Percentiles rank a stretch among this genome's conserved stretches.
Conservation (phyloP, 2,329 filamentous ascomycete species). For the Colletotrichum cordylinicola region DNA sequence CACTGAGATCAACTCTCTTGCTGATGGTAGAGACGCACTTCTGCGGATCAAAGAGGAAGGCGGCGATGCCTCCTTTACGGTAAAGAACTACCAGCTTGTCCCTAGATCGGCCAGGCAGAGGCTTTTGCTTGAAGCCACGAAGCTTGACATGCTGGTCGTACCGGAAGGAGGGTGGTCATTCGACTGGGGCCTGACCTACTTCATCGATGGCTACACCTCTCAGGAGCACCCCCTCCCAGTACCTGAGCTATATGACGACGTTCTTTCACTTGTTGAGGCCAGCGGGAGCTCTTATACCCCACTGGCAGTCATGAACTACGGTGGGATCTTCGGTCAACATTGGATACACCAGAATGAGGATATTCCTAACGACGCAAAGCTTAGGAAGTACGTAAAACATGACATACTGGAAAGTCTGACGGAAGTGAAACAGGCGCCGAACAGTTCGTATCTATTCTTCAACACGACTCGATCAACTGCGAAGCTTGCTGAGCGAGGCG, state of each 20-base stretch:
- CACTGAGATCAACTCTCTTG: not conserved
- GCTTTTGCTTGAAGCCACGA: not conserved
- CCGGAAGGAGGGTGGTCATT: not conserved
- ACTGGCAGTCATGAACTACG: not conserved
- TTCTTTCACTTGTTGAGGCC: not conserved
- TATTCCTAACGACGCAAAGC: not conserved
- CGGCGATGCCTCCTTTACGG: not conserved
- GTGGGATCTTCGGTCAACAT: not conserved
- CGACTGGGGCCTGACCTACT: not conserved
- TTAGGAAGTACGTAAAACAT: not conserved
- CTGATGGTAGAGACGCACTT: not conserved
- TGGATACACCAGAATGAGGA: not conserved
- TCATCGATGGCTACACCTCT: not conserved
- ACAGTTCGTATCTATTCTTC: not conserved
- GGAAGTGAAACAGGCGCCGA: not conserved
- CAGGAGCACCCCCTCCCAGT: not conserved
- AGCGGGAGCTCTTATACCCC: accelerated
- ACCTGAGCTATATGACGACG: not conserved
- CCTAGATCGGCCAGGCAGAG: not conserved
- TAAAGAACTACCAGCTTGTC: not conserved
- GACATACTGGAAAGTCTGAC: not conserved
- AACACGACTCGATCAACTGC: not conserved
- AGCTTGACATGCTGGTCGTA: not conserved
- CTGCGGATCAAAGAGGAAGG: not conserved
- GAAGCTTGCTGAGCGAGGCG: not conserved